Conservation (phyloP, 495 filamentous ascomycete species). For the Hypoxylon rickii region DNA sequence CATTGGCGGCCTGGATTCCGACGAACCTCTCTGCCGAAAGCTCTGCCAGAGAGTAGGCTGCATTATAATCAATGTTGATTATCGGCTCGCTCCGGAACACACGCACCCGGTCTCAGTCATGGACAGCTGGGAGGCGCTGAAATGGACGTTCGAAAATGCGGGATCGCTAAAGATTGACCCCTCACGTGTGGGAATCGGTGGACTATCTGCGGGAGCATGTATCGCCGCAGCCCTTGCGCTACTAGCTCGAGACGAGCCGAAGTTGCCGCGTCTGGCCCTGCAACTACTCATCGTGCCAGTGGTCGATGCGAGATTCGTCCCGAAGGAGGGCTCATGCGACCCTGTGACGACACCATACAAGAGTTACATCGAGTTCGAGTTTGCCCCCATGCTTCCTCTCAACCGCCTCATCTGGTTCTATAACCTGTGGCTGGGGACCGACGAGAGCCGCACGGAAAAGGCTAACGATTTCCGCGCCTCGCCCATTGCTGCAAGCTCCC, state of each 20-base stretch:
- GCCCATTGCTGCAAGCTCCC: conserved; percentile 42
- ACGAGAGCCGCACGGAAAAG: conserved; percentile 30
- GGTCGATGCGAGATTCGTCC: conserved; percentile 49
- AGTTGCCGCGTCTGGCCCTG: conserved; percentile 46
- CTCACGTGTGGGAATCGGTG: conserved; percentile 39
- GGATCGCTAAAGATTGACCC: conserved; percentile 45
- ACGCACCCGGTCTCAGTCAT: conserved; percentile 39
- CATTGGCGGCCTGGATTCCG: conserved; percentile 62
- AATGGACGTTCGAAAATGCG: conserved; percentile 47
- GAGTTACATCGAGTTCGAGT: conserved; percentile 43
- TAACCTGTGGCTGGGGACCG: conserved; percentile 44
- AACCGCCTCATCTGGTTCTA: conserved; percentile 46
- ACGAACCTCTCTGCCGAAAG: conserved; percentile 60
- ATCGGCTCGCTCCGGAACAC: conserved; percentile 46
- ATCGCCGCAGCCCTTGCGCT: conserved; percentile 49
- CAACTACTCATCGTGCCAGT: conserved; percentile 58
- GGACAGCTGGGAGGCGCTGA: conserved; percentile 49
- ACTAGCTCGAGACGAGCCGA: conserved; percentile 46
- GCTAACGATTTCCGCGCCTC: conserved; percentile 42
- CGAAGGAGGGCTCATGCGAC: conserved; percentile 41
- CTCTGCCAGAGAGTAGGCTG: conserved; percentile 57
- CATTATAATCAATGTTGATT: conserved; percentile 51
- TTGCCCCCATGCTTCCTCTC: conserved; percentile 44
- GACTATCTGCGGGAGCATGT: conserved; percentile 45
- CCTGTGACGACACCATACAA: conserved; percentile 39